Conservation (phyloP, 129 eudicot genomes). For the Pulicaria dysenterica region DNA sequence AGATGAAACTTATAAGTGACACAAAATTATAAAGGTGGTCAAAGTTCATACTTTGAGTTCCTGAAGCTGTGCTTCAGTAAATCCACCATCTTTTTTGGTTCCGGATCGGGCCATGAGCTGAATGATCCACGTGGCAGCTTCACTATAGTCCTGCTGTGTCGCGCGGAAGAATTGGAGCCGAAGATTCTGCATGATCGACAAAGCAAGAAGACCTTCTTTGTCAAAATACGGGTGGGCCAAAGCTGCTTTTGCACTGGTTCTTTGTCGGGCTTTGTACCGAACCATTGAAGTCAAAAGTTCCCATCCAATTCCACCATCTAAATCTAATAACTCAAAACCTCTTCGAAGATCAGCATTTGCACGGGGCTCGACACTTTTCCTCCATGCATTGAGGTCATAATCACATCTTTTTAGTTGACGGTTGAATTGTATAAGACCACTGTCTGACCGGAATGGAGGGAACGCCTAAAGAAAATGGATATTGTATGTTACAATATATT, state of each 20-base stretch:
- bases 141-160: constrained; percentile 91
- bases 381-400: constrained; percentile 79
- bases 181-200: constrained; percentile 81
- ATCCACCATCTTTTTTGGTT: constrained; percentile 91
- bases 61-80: constrained; percentile 93
- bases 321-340: constrained; percentile 88
- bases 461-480: constrained; percentile 55
- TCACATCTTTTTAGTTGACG: constrained; percentile 93
- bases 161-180: constrained; percentile 78
- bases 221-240: constrained; percentile 94
- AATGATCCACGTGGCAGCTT: constrained; percentile 74
- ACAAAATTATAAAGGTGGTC: neutral
- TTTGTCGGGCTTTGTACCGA: constrained; percentile 86
- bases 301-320: constrained; percentile 96
- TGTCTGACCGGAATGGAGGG: constrained; percentile 73
- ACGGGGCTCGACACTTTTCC: constrained; percentile 86
- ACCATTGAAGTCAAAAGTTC: constrained; percentile 95
- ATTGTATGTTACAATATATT: neutral
- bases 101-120: constrained; percentile 96
- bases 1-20: neutral
- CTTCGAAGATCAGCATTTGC: constrained; percentile 75
- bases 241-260: constrained; percentile 88
- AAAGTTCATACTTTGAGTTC: constrained; percentile 60
- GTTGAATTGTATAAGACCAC: constrained; percentile 90
- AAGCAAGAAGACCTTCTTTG: constrained; percentile 76